Evolutionary conservation across 2,329 filamentous ascomycete genomes (phyloP).

Genomic region (Fusarium cyanostomum): DNA sequence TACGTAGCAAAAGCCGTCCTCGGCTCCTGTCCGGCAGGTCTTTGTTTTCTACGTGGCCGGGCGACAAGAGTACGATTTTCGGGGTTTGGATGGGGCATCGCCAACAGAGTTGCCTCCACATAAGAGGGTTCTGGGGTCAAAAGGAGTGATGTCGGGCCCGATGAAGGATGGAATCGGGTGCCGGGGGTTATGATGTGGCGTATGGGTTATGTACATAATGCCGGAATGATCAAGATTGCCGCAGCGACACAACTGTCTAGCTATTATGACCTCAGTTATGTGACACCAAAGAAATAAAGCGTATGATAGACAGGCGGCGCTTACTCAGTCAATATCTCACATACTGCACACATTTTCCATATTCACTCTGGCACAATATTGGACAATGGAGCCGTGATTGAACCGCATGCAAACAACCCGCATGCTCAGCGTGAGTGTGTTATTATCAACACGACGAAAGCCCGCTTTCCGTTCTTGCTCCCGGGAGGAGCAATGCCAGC

Average conservation of each 20-base stretch:
- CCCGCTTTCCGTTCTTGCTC: slow-evolving; percentile 7
- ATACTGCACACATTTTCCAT: background rate
- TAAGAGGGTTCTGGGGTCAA: slow-evolving; percentile 32
- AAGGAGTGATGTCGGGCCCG: slow-evolving; percentile 33
- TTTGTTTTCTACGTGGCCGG: slow-evolving; percentile 8
- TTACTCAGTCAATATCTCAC: too few species aligned
- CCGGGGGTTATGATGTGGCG: slow-evolving; percentile 39
- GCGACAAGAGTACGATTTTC: slow-evolving; percentile 32
- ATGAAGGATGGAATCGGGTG: slow-evolving; percentile 29
- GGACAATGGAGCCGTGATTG: background rate
- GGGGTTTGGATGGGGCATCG: slow-evolving; percentile 32
- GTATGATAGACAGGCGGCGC: too few species aligned
- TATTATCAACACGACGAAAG: slow-evolving; percentile 33
- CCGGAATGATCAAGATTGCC: slow-evolving; percentile 43
- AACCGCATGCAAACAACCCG: slow-evolving; percentile 24
- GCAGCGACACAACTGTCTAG: background rate
- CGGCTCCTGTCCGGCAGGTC: slow-evolving; percentile 1
- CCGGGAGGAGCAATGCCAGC: background rate
- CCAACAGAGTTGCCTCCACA: slow-evolving; percentile 24
- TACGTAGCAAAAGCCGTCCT: slow-evolving; percentile 9
- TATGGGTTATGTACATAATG: slow-evolving; percentile 44
- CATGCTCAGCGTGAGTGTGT: slow-evolving; percentile 30
- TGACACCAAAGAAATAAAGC: too few species aligned
- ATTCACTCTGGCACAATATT: background rate
- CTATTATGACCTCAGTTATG: background rate